Evolutionary conservation across 2,329 filamentous ascomycete species (phyloP), one percentile per base, ranked within the genome.

Genomic region (Hortaea werneckii): DNA sequence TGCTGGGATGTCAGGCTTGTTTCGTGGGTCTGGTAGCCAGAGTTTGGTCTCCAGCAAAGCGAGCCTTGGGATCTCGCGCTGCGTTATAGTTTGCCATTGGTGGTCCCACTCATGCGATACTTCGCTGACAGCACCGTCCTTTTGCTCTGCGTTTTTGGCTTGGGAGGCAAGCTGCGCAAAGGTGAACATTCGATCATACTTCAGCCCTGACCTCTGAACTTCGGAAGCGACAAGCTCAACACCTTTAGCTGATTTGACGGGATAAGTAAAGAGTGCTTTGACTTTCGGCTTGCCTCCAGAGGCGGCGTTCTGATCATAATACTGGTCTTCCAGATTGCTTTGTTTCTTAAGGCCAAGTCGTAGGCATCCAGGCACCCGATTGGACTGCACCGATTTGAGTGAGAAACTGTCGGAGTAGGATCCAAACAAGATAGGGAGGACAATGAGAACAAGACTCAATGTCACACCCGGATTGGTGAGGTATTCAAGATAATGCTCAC

Each of bases 161-260:
- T 52, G 63, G 4, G 65, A 65, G 32, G 69, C 62, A 37, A 72
- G 63, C 63, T 89, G 83, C 1, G 85, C 87, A 61, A 95, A 86
- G 41, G 80, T 83, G 69, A 88, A 94, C 54, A 90, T 77, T 5
- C 87, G 79, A 65, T 95, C 88, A 64, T 83, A 85, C 61, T 83
- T 77, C 46, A 94, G 45, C 1, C 88, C 87, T 2, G 78, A 78
- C 5, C 78, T 69, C 40, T 86, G 66, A 11, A 92, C 74, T 44
- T 78, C 75, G 49, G 77, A 78, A 50, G 74, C 68, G 43, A 76
- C 67, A 40, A 95, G 65, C 66, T 92, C 86, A 45, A 94, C 79
- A 28, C 83, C 85, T 46, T 70, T 72, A 63, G 87, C 94, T 46
- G 84, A 87, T 67, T 94, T 90, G 63, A 95, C 68, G 1, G 89